Base-by-base conservation (phyloP, 306 rosid genomes). In the Prunus mongolica region DNA sequence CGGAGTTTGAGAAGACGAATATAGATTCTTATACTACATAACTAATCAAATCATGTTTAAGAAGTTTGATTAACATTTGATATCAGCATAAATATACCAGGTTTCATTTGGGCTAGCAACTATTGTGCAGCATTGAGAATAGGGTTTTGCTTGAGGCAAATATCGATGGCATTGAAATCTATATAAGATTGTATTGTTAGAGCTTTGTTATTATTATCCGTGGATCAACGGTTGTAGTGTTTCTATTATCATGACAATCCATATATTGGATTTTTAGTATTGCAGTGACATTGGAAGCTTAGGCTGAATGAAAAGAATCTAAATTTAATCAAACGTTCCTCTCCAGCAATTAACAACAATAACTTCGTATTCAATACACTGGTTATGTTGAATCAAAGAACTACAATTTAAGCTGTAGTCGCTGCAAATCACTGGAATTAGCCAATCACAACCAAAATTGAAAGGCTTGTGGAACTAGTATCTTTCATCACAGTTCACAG, bases 1-100 rank as follows among this genome's bases (percentile, higher is more conserved):
- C 63, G 13, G 87, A 82, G 24, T 81, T 80, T 45, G 85, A 79
- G 73, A 92, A 92, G 81, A 52, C 27, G 55, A 56, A 82, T 11
- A 0, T 75, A 46, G 87, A 77, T 54, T 76, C 66, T 24, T 74
- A 56, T 63, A 20, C 60, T 58, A 20, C 65, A 32, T 76, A 55
- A 55, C 41, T 67, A 5, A 38, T 79, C 9, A 61, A 78, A 47
- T 57, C 72, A 54, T 20, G 60, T 68, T 51, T 65, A 45, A 6
- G 56, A 78, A 61, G 75, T 68, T 57, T 56, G 76, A 78, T 27
- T 16, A 51, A 41, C 74, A 16, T 55, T 61, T 47, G 19, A 65
- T 13, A 52, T 19, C 12, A 34, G 50, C 25, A 51, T 14, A 64
- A 56, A 8, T 57, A 22, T 30, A 38, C 14, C 19, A 8, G 25